phyloP scores from a whole-genome alignment of 495 filamentous ascomycete species.

The Penicillium desertorum region DNA sequence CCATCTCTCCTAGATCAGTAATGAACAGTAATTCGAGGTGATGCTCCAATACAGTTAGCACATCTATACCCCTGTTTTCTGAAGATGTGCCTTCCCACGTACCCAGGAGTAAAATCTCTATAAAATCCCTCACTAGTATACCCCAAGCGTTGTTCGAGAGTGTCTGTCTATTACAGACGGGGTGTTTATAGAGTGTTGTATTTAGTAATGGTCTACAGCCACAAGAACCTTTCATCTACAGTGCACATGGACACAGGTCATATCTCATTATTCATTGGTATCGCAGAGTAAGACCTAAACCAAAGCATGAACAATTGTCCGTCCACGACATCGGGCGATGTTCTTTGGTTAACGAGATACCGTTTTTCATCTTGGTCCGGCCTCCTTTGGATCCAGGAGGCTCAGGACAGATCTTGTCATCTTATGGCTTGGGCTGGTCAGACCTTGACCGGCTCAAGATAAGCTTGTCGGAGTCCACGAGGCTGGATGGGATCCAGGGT shows the following conservation, averaged over 20 bases:
- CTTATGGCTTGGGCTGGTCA: slow-evolving; percentile 21
- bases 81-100: no score
- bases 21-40: not conserved
- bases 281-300: slow-evolving; percentile 25
- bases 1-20: not conserved
- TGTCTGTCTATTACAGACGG: no score
- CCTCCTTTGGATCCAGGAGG: not conserved
- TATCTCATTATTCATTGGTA: slow-evolving; percentile 24
- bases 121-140: no score
- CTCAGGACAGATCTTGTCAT: slow-evolving; percentile 16
- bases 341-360: slow-evolving; percentile 18
- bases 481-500: slow-evolving; percentile 17
- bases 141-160: not conserved
- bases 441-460: slow-evolving; percentile 17
- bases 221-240: not conserved
- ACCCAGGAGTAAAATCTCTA: no score
- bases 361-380: slow-evolving; percentile 9
- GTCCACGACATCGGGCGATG: slow-evolving; percentile 17
- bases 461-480: slow-evolving; percentile 26
- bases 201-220: not conserved
- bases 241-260: slow-evolving; percentile 14
- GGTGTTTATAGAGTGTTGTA: not conserved
- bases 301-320: slow-evolving; percentile 2
- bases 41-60: not conserved
- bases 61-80: not conserved